Conservation (phyloP, 2,329 filamentous ascomycete species). For the Calcarisporium arbuscula region DNA sequence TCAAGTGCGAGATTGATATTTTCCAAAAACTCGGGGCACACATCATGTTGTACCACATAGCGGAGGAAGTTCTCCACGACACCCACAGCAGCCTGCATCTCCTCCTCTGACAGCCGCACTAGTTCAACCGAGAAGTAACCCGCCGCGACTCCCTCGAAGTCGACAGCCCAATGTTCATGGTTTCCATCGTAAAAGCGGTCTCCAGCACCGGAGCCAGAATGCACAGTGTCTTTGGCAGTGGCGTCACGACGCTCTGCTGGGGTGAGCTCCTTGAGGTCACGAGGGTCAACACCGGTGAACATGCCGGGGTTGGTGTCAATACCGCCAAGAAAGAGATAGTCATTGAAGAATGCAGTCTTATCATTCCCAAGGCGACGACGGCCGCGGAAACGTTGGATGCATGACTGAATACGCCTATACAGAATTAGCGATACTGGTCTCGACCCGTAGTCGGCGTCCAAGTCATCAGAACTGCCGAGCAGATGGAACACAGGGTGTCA, state of each 20-base stretch:
- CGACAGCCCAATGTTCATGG: constrained; percentile 62
- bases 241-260: constrained; percentile 56
- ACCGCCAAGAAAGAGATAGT: constrained; percentile 78
- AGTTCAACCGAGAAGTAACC: constrained; percentile 67
- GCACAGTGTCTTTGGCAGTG: constrained; percentile 56
- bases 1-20: constrained; percentile 60
- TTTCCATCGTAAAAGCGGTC: constrained; percentile 43
- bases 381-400: constrained; percentile 73
- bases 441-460: no score
- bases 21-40: constrained; percentile 71
- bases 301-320: constrained; percentile 52
- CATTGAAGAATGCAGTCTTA: constrained; percentile 61
- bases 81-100: constrained; percentile 52
- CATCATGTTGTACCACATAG: constrained; percentile 77
- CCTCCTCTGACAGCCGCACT: constrained; percentile 46
- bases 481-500: neutral
- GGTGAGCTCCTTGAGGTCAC: constrained; percentile 49
- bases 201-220: constrained; percentile 35
- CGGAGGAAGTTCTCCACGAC: constrained; percentile 82
- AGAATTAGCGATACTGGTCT: no score
- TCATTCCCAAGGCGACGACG: constrained; percentile 66
- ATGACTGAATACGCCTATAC: constrained; percentile 70
- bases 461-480: no score
- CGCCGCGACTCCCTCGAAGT: constrained; percentile 71
- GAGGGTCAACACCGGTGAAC: constrained; percentile 56